Base-by-base conservation (phyloP, 2,329 filamentous ascomycete genomes). In the Ophiostoma tasmaniense region DNA sequence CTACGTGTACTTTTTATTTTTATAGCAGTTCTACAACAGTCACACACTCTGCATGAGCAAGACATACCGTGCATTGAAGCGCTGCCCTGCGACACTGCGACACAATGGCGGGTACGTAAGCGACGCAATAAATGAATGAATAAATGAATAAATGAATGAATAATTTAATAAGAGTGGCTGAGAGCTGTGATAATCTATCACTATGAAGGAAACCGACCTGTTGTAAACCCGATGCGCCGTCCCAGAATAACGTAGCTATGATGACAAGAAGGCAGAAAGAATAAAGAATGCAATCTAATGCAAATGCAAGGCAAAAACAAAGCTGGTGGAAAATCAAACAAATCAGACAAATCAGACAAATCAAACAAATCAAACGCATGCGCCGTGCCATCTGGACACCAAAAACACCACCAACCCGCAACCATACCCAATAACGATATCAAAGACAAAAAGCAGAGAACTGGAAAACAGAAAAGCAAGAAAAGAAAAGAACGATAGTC, bases 51-150 rank as follows among this genome's bases (percentile, higher is more conserved):
- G n/a, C 50, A 55, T 22, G 13, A 55, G 50, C 50, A 55, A 55
- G 50, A 55, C 50, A 55, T 55, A 55, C 50, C 50, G 50, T 55
- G 50, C 50, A 55, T 55, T 25, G n/a, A 55, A 55, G 50, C 50
- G 50, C 50, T 55, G 50, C n/a, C n/a, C n/a, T 55, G 22, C n/a
- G 22, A 25, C n/a, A 55, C 50, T 3, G 22, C 22, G n/a, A 25
- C 17, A 45, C 17, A 45, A 7, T n/a, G 42, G 17, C 50, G 50
- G 50, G 17, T 28, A 55, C 50, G 50, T 45, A 45, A 45, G 42
- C 42, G 42, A 45, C n/a, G n/a, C n/a, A n/a, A n/a, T n/a, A n/a
- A n/a, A 17, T 2, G 17, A n/a, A 45, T 5, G 17, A n/a, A 1
- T 7, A 1, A 45, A n/a, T 45, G 17, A 6, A 13, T 39, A 39